Evolutionary conservation across 495 filamentous ascomycete species (phyloP), one percentile per base, ranked within the genome.

Genomic region (Trichoderma orchidacearum): DNA sequence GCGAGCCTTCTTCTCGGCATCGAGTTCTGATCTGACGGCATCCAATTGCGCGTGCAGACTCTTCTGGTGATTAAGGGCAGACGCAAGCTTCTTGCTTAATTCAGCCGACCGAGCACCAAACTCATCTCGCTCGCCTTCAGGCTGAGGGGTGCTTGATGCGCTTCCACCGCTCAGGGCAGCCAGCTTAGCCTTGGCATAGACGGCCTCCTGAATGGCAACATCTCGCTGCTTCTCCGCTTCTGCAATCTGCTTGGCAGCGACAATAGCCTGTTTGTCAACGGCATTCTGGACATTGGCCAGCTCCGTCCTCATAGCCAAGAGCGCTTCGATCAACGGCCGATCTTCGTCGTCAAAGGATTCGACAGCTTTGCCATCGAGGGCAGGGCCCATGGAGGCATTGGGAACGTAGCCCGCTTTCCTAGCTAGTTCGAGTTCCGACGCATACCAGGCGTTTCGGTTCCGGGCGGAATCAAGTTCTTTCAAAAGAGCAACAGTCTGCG

Each of bases 371-470:
- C 87, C 83, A 58, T 97, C 91, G 38, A 96, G 72, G 1, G 81
- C 76, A 25, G 89, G 85, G 62, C 77, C 89, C 48, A 82, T 78
- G 12, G 87, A 83, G 1, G 84, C 67, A 61, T 82, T 89, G 13
- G 87, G 82, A 8, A 80, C 76, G 64, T 96, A 97, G 7, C 93
- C 93, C 9, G 86, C 83, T 68, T 94, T 91, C 50, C 85, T 81
- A 3, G 93, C 93, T 56, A 97, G 69, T 15, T 93, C 88, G 29
- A 99, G 72, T 68, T 99, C 93, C 2, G 92, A 95, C 6, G 90
- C 90, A 70, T 93, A 96, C 93, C 93, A 99, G 1, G 92, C 90
- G 67, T 95, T 97, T 25, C 85, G 83, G 61, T 84, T 88, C 64
- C 86, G 89, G 9, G 84, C 75, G 3, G 81, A 71, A 63, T 97